Base-by-base conservation (phyloP, 148 eudicot species). In the Fagopyrum homotropicum region DNA sequence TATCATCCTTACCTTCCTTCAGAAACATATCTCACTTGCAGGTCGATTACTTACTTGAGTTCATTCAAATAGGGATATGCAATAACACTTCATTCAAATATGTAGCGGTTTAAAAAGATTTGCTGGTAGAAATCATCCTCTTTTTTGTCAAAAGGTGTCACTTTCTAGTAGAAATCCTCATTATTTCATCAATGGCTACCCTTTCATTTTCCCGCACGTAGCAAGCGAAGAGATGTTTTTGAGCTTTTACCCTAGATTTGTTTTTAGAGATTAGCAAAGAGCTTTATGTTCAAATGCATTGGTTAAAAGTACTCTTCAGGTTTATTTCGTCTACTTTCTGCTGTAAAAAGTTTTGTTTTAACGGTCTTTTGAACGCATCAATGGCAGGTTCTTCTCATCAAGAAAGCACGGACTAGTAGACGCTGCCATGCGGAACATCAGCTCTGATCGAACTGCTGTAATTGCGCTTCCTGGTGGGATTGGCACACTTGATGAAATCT, bases 331-430 rank as follows among this genome's bases (percentile, higher is more conserved):
- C 40, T 35, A 49, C 12, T 49, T 49, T 49, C 0, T 9, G 51
- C 12, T 49, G 51, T 5, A 5, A n/a, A 7, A 7, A 7, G n/a
- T 16, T 4, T 4, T 55, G 60, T 55, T 15, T 55, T 22, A 55
- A n/a, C 15, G 6, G 7, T 17, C 61, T 17, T n/a, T 56, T 57
- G 63, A 59, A 22, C 12, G 12, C 17, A 9, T 22, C 66, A 26
- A 57, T 79, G 76, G 66, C 83, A 91, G 98, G 77, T 94, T 94
- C 78, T 94, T 94, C 79, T 91, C 98, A 51, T 97, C 98, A 71
- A 88, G 98, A 78, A 94, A 94, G 80, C 98, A 94, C 43, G 98
- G 97, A 9, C 71, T 94, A 66, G 98, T 94, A 66, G 98, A 94
- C 78, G 95, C 97, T 72, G 98, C 83, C n/a, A 90, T 91, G 81